Evolutionary conservation across 2,329 filamentous ascomycete species (phyloP).

Genomic region (Epichloe bromicola): DNA sequence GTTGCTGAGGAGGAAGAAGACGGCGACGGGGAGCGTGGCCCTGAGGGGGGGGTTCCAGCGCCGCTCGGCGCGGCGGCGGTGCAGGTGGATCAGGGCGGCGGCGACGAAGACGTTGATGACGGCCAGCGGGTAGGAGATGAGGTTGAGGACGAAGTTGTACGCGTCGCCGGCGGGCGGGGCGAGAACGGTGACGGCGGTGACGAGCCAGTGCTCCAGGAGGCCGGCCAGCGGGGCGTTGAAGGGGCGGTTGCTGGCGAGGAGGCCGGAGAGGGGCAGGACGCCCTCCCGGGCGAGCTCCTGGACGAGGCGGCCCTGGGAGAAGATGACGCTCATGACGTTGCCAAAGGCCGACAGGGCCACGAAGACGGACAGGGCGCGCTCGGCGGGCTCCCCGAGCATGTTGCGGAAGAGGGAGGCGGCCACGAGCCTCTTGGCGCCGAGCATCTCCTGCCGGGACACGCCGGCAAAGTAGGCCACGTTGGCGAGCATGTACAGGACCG

Average conservation of each 20-base stretch:
- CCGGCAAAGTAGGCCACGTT: constrained; percentile 56
- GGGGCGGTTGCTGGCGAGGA: constrained; percentile 52
- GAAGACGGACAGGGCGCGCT: constrained; percentile 49
- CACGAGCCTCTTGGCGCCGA: constrained; percentile 36
- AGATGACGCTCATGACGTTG: constrained; percentile 55
- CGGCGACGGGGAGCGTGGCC: constrained; percentile 38
- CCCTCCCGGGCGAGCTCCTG: constrained; percentile 55
- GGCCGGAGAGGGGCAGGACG: constrained; percentile 49
- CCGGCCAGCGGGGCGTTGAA: constrained; percentile 49
- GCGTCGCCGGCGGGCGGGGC: constrained; percentile 55
- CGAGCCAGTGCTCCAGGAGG: constrained; percentile 50
- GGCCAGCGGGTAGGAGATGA: constrained; percentile 52
- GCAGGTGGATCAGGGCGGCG: constrained; percentile 39
- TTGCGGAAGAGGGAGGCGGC: constrained; percentile 44
- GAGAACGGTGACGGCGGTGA: constrained; percentile 52
- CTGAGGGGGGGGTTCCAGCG: constrained; percentile 42
- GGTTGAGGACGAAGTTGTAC: constrained; percentile 49
- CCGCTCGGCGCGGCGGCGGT: constrained; percentile 31
- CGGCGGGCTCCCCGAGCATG: constrained; percentile 39
- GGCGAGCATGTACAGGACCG: constrained; percentile 50
- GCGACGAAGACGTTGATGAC: constrained; percentile 43
- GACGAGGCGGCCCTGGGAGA: constrained; percentile 52
- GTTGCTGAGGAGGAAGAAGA: constrained; percentile 49
- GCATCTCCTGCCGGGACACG: constrained; percentile 39
- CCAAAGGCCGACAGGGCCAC: constrained; percentile 56